Evolutionary conservation across 2,329 filamentous ascomycete species (phyloP), one percentile per base, ranked within the genome.

Genomic region (Aspergillus versicolor): DNA sequence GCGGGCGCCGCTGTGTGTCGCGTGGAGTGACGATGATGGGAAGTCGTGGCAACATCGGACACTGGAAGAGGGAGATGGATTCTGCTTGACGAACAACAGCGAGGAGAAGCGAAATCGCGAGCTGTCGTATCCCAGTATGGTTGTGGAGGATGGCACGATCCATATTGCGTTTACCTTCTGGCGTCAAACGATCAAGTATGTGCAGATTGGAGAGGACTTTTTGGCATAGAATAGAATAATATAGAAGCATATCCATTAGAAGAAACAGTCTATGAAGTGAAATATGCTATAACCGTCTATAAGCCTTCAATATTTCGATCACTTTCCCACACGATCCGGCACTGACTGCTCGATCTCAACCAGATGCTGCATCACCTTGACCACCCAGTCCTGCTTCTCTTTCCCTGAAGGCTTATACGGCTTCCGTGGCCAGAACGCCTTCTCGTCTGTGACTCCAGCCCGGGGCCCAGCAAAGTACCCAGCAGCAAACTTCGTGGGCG

Each of bases 401-500:
- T 75, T 71, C 2, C 67, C 67, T 5, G 75, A 64, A 15, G 74
- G 70, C 37, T 71, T 60, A 59, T 81, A 81, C 1, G 79, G 79
- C 54, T 72, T 74, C 12, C 79, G 67, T 61, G 79, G 79, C 37
- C 70, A 66, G 63, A 78, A 81, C 2, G 69, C 68, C 62, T 73
- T 68, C 13, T 72, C 63, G 15, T 62, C 57, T 2, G 34, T 56
- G 1, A 80, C n/a, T 0, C 77, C 78, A 4, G 78, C 61, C 1
- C 64, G 61, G 9, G 64, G 68, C 0, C 78, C 79, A 0, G 78
- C 60, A 59, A 76, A 80, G 58, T 75, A 67, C 64, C 75, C 77
- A 0, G 77, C 73, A 5, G 75, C 79, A 52, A 75, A 82, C 61
- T 81, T 82, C 0, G 79, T 81, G 7, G 72, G 66, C 0, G 77